phyloP scores from a whole-genome alignment of 2,329 filamentous ascomycete genomes.

The Xylaria sp. region DNA sequence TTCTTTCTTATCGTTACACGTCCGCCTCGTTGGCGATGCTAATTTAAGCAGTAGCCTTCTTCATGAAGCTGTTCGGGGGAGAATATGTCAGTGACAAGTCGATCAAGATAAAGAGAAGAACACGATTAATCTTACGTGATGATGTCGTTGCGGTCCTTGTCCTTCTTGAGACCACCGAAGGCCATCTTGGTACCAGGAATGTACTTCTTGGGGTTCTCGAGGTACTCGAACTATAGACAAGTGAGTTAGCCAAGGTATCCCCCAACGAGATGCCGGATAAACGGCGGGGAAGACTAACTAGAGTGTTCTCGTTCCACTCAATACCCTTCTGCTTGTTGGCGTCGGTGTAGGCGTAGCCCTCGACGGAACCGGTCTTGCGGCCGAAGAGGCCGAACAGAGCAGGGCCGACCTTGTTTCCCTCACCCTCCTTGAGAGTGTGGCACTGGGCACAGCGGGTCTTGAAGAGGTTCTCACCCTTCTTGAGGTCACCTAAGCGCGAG shows the following conservation, averaged over 20 bases:
- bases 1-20: slow-evolving; percentile 32
- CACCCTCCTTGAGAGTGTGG: slow-evolving; percentile 88
- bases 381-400: slow-evolving; percentile 96
- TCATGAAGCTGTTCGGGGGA: slow-evolving; percentile 53
- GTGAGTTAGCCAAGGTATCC: not conserved
- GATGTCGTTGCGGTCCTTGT: slow-evolving; percentile 97
- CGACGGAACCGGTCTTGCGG: slow-evolving; percentile 85
- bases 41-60: slow-evolving; percentile 63
- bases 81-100: not conserved
- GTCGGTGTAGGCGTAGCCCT: slow-evolving; percentile 95
- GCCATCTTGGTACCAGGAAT: slow-evolving; percentile 99
- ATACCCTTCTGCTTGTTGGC: slow-evolving; percentile 98
- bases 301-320: slow-evolving; percentile 76
- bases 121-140: slow-evolving; percentile 68
- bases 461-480: slow-evolving; percentile 98
- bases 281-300: slow-evolving; percentile 52
- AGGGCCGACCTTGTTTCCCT: slow-evolving; percentile 97
- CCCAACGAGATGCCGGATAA: not conserved
- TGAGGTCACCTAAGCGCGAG: slow-evolving; percentile 66
- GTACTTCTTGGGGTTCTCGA: slow-evolving; percentile 99
- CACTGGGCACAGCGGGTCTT: slow-evolving; percentile 98
- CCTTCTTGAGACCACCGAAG: slow-evolving; percentile 99
- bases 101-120: not conserved
- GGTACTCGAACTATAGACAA: slow-evolving; percentile 74
- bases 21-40: slow-evolving; percentile 25